Evolutionary conservation across 2,329 filamentous ascomycete species (phyloP).

Genomic region (Xylariaceae sp.): DNA sequence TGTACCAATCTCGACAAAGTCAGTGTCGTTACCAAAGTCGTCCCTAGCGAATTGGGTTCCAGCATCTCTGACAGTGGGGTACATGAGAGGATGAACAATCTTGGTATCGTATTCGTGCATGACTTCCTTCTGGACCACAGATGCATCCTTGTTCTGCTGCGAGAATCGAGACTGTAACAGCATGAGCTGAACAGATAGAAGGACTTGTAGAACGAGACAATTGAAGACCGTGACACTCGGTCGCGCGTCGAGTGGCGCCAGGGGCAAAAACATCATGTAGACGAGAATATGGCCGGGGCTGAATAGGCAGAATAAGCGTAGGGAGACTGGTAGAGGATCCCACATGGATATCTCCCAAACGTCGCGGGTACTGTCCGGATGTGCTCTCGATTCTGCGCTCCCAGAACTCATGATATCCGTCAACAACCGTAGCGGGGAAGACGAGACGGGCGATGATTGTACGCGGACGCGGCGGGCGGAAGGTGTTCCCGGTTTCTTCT

Average conservation of each 20-base stretch:
- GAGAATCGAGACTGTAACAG: conserved; percentile 76
- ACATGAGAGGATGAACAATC: conserved; percentile 89
- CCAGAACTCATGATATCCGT: conserved; percentile 70
- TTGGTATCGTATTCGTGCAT: conserved; percentile 96
- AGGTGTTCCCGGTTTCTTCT: conserved; percentile 76
- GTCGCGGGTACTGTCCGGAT: conserved; percentile 81
- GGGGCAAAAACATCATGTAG: conserved; percentile 87
- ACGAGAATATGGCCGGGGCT: conserved; percentile 92
- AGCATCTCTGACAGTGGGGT: conserved; percentile 78
- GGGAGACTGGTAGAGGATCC: conserved; percentile 86
- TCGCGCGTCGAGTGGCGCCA: conserved; percentile 74
- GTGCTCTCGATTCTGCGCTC: conserved; percentile 80
- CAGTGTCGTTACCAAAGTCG: conserved; percentile 49
- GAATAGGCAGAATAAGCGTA: conserved; percentile 87
- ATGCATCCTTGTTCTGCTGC: conserved; percentile 84
- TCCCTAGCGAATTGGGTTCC: conserved; percentile 75
- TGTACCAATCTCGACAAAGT: conserved; percentile 57
- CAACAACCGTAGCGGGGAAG: conserved; percentile 80
- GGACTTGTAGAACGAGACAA: conserved; percentile 74
- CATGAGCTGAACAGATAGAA: conserved; percentile 80
- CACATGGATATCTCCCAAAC: conserved; percentile 96
- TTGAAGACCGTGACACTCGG: conserved; percentile 88
- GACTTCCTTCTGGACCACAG: conserved; percentile 88
- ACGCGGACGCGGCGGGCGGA: conserved; percentile 90
- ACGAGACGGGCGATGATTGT: conserved; percentile 78